Conservation (phyloP, 345 rosid genomes). For the Aethionema arabicum region DNA sequence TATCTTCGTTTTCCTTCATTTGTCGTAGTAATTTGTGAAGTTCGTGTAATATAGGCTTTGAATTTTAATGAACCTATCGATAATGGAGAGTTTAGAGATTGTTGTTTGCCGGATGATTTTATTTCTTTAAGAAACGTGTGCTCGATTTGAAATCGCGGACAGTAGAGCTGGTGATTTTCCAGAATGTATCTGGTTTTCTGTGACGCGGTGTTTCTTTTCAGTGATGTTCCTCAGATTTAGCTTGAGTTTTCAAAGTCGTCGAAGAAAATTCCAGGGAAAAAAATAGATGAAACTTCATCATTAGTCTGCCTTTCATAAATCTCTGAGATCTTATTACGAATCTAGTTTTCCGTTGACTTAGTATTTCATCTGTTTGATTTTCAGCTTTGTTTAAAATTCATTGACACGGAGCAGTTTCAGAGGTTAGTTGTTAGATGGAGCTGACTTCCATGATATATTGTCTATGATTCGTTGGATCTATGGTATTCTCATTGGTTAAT, state of each 20-base stretch:
- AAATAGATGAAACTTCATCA: neutral
- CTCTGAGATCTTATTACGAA: neutral
- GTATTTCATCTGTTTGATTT: slow-evolving; percentile 18
- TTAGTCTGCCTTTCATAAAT: neutral
- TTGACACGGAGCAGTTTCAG: slow-evolving; percentile 92
- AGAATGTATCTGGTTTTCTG: neutral
- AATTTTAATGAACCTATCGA: too few species aligned
- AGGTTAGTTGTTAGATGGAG: slow-evolving; percentile 46
- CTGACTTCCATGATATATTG: neutral
- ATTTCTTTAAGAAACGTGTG: slow-evolving; percentile 6
- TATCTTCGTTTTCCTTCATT: neutral
- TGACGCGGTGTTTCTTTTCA: slow-evolving; percentile 2
- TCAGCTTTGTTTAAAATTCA: slow-evolving; percentile 78
- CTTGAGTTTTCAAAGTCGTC: neutral
- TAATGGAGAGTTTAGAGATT: neutral
- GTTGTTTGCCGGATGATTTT: slow-evolving; percentile 19
- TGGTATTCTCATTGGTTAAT: neutral
- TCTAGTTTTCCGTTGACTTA: neutral
- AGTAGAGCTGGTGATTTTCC: slow-evolving; percentile 2
- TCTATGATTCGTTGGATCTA: neutral
- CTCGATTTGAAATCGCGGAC: slow-evolving; percentile 5
- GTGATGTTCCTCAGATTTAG: slow-evolving; percentile 1
- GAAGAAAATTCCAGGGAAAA: too few species aligned
- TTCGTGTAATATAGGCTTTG: neutral
- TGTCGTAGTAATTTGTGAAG: neutral